phyloP scores from a whole-genome alignment of 2,329 filamentous ascomycete genomes.

The Zasmidium angulare region DNA sequence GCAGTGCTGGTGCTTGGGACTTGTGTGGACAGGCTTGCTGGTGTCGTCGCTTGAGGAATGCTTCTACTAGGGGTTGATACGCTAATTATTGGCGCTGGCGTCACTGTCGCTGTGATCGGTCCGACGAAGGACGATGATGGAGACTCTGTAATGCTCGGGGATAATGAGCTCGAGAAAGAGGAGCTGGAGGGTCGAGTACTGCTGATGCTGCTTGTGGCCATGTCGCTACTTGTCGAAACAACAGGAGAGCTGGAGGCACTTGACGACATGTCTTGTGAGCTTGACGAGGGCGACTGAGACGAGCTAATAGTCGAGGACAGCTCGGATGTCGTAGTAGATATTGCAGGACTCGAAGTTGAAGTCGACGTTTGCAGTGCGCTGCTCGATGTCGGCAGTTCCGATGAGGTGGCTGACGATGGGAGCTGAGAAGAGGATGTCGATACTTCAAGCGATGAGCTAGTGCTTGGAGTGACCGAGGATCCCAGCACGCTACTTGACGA shows the following conservation, averaged over 20 bases:
- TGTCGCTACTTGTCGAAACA: not conserved
- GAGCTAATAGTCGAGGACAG: too few relatives aligned
- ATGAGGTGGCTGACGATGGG: too few relatives aligned
- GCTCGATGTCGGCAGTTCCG: too few relatives aligned
- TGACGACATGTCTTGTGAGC: not conserved
- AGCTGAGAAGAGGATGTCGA: too few relatives aligned
- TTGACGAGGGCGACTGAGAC: not conserved
- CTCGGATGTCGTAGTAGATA: too few relatives aligned
- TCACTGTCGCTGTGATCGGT: not conserved
- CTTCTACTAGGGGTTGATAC: not conserved
- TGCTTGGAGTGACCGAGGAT: too few relatives aligned
- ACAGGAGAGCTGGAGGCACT: not conserved
- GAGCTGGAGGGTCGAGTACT: not conserved
- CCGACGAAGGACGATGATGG: not conserved
- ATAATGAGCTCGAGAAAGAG: not conserved
- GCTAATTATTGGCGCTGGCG: not conserved
- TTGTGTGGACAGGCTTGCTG: not conserved
- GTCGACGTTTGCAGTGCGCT: too few relatives aligned
- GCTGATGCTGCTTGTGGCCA: not conserved
- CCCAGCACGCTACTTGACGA: too few relatives aligned
- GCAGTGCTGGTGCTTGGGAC: too few relatives aligned
- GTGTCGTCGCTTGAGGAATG: not conserved
- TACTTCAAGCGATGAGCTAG: too few relatives aligned
- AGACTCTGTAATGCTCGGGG: not conserved
- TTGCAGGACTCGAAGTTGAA: too few relatives aligned